Percentiles rank a stretch among this genome's conserved stretches.
Conservation (phyloP, 2,329 filamentous ascomycete species). For the Fusarium zealandicum region DNA sequence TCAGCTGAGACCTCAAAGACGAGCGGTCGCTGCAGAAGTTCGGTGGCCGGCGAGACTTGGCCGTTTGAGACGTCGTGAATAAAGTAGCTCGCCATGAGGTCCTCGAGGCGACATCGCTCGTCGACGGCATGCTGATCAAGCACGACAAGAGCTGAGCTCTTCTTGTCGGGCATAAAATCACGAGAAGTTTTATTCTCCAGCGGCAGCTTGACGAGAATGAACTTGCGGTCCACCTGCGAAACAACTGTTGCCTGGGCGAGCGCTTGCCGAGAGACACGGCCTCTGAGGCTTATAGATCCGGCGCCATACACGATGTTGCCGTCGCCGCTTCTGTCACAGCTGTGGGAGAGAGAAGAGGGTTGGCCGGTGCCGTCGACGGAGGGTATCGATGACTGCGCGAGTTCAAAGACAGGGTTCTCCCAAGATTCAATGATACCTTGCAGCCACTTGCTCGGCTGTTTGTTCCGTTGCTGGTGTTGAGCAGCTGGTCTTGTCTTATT, state of each 20-base stretch:
- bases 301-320: conserved; percentile 42
- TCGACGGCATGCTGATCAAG: conserved; percentile 96
- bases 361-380: conserved; percentile 38
- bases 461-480: not conserved
- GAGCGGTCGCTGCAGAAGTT: conserved; percentile 60
- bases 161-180: not conserved
- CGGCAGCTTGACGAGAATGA: conserved; percentile 74
- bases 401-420: conserved; percentile 79
- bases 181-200: conserved; percentile 17
- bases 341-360: not conserved
- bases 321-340: conserved; percentile 8
- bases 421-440: conserved; percentile 67
- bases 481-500: not conserved
- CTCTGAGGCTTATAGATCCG: conserved; percentile 42
- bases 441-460: conserved; percentile 60
- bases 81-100: conserved; percentile 67
- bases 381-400: conserved; percentile 55
- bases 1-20: conserved; percentile 68
- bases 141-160: conserved; percentile 69
- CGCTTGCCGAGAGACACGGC: conserved; percentile 66
- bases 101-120: conserved; percentile 83
- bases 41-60: conserved; percentile 40
- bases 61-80: not conserved
- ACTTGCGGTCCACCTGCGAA: conserved; percentile 88
- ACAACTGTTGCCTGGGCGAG: conserved; percentile 71